These are phyloP conservation scores for Aspergillus glaucus DNA, from an alignment of 2,329 filamentous ascomycete genomes.

Conservation along the genomic window DNA sequence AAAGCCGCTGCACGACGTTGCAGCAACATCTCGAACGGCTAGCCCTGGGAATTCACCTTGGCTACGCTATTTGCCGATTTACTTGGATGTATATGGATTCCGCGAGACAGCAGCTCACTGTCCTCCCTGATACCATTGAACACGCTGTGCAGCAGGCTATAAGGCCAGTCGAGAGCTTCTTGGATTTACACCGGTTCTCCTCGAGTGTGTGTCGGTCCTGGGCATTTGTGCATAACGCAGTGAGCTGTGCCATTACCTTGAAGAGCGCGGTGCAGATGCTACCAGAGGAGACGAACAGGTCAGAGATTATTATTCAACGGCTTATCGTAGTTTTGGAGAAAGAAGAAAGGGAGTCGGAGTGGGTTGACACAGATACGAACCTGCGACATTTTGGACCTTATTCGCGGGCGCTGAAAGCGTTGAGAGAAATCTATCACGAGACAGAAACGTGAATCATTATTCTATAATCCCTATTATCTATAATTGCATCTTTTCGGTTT, in stretches of 20 bases:
- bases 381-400: constrained; percentile 16
- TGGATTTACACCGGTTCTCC: constrained; percentile 13
- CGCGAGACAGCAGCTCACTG: not conserved
- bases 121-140: not conserved
- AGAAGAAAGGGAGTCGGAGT: constrained; percentile 12
- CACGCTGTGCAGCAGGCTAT: constrained; percentile 2
- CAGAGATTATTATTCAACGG: constrained; percentile 2
- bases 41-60: constrained; percentile 12
- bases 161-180: constrained; percentile 9
- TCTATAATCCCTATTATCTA: not conserved
- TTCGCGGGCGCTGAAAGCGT: constrained; percentile 11
- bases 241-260: constrained; percentile 15
- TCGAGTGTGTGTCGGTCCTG: constrained; percentile 12
- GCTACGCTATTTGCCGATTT: constrained; percentile 12
- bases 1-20: constrained; percentile 9
- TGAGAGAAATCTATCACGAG: constrained; percentile 1
- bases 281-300: not conserved
- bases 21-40: constrained; percentile 15
- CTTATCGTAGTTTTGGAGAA: constrained; percentile 11
- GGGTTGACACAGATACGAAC: constrained; percentile 15
- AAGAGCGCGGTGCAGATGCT: constrained; percentile 1
- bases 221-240: constrained; percentile 18
- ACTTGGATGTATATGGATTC: constrained; percentile 7
- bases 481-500: not conserved
- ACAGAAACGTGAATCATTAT: not conserved